Conservation (phyloP, 129 eudicot species). For the Cynara cardunculus region DNA sequence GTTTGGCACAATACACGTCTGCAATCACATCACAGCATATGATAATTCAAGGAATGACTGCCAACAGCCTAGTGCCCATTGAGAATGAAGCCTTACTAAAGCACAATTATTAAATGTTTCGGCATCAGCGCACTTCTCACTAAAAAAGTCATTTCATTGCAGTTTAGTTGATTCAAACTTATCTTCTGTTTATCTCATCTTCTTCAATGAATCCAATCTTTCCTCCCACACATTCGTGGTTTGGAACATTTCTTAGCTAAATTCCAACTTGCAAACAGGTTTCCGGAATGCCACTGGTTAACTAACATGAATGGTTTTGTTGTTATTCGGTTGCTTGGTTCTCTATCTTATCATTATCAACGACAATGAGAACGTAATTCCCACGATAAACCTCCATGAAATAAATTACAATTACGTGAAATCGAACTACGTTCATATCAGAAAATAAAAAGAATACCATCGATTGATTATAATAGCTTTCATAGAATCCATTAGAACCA, state of each 20-base stretch:
- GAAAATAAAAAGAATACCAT: background rate
- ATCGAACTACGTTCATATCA: background rate
- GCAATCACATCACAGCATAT: background rate
- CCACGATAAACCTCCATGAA: background rate
- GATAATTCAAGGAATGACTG: background rate
- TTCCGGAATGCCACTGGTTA: background rate
- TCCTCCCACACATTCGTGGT: background rate
- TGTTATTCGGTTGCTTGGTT: background rate
- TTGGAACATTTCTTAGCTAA: background rate
- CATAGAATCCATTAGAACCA: background rate
- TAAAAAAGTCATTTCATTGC: background rate
- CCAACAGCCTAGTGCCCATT: background rate
- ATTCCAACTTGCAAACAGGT: conserved; percentile 8
- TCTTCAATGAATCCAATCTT: background rate
- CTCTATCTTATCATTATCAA: conserved; percentile 6
- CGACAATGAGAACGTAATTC: background rate
- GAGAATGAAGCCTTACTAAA: background rate
- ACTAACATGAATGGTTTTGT: conserved; percentile 2
- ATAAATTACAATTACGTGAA: background rate
- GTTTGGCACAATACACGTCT: background rate
- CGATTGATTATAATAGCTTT: background rate
- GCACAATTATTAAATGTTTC: background rate
- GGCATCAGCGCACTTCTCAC: background rate
- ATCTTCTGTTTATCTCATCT: background rate
- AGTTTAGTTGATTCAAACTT: background rate